Evolutionary conservation across 768 basidiomycete species (phyloP), one percentile per base, ranked within the genome.

Genomic region (Gymnopilus junonius): DNA sequence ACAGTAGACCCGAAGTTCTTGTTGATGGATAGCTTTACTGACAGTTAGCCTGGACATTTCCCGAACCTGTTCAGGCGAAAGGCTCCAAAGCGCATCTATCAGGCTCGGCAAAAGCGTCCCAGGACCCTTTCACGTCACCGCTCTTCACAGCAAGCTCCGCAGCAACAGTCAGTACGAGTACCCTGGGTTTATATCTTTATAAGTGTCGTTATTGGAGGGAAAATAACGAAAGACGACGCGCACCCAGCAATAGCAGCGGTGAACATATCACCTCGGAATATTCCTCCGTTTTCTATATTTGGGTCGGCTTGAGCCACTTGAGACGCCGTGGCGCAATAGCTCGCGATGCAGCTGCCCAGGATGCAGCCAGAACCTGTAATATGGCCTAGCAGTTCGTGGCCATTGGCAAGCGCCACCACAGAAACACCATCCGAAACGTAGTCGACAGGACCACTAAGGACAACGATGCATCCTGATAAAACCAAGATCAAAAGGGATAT

Each of bases 321-420:
- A 20, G 71, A 61, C 11, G 88, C 87, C 2, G 86, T 89, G 4
- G 90, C 94, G 72, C 91, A 93, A 76, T 89, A 95, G 15, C 90
- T 85, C 0, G 94, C 91, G 51, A 97, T 84, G 31, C 84, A 80
- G 10, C 91, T 91, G 27, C 91, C 92, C 23, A 87, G 79, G 73
- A 96, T 87, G 70, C 95, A 98, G 4, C 95, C 95, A 25, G 92
- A 92, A 0, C 95, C 96, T 0, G 96, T 97, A 59, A 98, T 94
- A 58, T 84, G 80, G 0, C 88, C 89, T 8, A 97, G 85, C 25
- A 91, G 77, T 15, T 79, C 75, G 69, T 92, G 81, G 0, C 96
- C 96, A 69, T 97, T 97, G 3, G 80, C 76, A 7, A 94, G 76
- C 43, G 83, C 81, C n/a, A 93, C 80, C 5, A 94, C 88, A 4